Percentiles rank a stretch among this genome's conserved stretches.
phyloP scores from a whole-genome alignment of 352 stramenopile species.

The Phytopythium delawarense region DNA sequence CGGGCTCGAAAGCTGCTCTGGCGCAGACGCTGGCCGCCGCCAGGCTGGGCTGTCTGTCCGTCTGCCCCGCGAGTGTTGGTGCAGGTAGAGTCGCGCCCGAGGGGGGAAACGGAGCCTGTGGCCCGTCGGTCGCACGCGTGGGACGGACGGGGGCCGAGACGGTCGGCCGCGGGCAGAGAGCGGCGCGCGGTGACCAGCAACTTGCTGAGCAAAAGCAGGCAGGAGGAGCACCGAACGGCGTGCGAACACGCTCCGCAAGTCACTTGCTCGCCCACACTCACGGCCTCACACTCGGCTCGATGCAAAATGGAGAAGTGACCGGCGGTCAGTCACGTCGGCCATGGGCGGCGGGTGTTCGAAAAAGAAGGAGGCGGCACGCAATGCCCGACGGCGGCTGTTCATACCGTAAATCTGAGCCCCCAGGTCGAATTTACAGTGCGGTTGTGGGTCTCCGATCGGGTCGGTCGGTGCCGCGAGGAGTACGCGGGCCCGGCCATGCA shows the following conservation, averaged over 20 bases:
- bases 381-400: too few relatives aligned
- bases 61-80: neutral
- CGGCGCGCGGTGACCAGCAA: neutral
- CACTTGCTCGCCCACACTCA: too few relatives aligned
- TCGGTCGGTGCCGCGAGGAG: neutral
- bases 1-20: neutral
- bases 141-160: neutral
- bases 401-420: too few relatives aligned
- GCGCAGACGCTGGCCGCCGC: neutral
- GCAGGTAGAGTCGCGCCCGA: neutral
- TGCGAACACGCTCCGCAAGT: too few relatives aligned
- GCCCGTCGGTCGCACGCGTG: conserved; percentile 4
- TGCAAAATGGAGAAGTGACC: neutral
- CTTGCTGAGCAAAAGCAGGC: too few relatives aligned
- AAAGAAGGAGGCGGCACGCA: neutral
- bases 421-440: too few relatives aligned
- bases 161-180: neutral
- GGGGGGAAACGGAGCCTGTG: neutral
- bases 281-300: too few relatives aligned
- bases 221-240: too few relatives aligned
- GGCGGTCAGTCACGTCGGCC: neutral
- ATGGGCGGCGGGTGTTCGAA: neutral
- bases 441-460: neutral
- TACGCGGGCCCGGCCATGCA: neutral
- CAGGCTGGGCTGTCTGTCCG: too few relatives aligned